These are phyloP conservation scores for Cutaneotrichosporon cavernicola DNA, from an alignment of 1,284 basidiomycete species.

Conservation along the genomic window DNA sequence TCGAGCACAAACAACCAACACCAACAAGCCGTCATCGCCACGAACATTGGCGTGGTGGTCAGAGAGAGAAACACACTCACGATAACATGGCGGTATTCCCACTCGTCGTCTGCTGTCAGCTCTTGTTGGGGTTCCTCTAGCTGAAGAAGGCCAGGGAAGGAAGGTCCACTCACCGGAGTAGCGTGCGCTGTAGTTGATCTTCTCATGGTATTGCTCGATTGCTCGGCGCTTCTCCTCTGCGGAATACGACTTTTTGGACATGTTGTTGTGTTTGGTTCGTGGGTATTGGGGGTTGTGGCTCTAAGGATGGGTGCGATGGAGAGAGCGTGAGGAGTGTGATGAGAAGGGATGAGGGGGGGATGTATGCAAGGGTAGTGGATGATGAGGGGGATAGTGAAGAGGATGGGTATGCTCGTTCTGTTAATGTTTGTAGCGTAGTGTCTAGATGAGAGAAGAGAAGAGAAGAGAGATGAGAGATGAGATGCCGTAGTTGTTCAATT, in stretches of 20 bases:
- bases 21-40: background rate
- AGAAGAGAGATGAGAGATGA: too few relatives aligned
- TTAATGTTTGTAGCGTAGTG: too few relatives aligned
- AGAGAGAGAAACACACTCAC: slow-evolving; percentile 33
- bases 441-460: too few relatives aligned
- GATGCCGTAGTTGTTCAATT: too few relatives aligned
- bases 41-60: background rate
- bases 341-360: too few relatives aligned
- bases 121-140: background rate
- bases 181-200: slow-evolving; percentile 49
- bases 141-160: background rate
- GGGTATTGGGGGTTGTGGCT: background rate
- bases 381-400: too few relatives aligned
- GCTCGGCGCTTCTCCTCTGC: slow-evolving; percentile 50
- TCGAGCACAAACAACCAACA: slow-evolving; percentile 3
- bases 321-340: background rate
- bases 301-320: background rate
- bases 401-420: too few relatives aligned
- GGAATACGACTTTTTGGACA: slow-evolving; percentile 51
- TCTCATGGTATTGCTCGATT: slow-evolving; percentile 51
- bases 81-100: slow-evolving; percentile 54
- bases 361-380: too few relatives aligned
- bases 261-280: slow-evolving; percentile 18
- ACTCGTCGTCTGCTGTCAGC: slow-evolving; percentile 44
- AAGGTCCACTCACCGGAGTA: slow-evolving; percentile 43